Percentiles rank a stretch among this genome's conserved stretches.
Conservation (phyloP, 768 basidiomycete species). For the Hypholoma fasciculare region DNA sequence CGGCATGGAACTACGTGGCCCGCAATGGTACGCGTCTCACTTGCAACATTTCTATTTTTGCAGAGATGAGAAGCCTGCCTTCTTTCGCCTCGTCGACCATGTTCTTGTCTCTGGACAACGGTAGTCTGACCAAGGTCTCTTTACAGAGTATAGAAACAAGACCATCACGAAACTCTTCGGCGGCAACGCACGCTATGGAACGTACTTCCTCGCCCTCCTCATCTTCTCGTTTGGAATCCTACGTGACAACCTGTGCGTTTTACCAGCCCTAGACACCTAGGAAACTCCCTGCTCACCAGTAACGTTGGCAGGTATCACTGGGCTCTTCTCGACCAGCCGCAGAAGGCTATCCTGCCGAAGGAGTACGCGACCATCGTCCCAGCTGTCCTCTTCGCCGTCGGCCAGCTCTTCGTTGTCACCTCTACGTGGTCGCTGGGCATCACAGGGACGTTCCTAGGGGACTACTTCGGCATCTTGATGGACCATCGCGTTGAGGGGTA, state of each 20-base stretch:
- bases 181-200: slow-evolving; percentile 71
- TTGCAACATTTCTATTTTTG: not conserved
- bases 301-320: slow-evolving; percentile 58
- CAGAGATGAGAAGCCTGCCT: not conserved
- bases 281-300: not conserved
- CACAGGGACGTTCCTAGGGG: slow-evolving; percentile 90
- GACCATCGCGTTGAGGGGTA: slow-evolving; percentile 83
- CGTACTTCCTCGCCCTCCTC: slow-evolving; percentile 81
- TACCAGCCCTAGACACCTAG: not conserved
- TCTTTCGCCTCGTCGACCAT: not conserved
- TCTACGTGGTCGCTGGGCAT: slow-evolving; percentile 91
- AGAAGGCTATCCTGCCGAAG: slow-evolving; percentile 59
- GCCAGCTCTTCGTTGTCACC: slow-evolving; percentile 84
- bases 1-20: slow-evolving; percentile 95
- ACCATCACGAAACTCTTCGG: slow-evolving; percentile 84
- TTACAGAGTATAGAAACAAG: slow-evolving; percentile 71
- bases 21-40: slow-evolving; percentile 70
- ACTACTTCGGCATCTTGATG: slow-evolving; percentile 88
- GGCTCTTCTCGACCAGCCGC: slow-evolving; percentile 80
- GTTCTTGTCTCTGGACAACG: not conserved
- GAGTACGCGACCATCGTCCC: slow-evolving; percentile 65
- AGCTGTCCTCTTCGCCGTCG: slow-evolving; percentile 59
- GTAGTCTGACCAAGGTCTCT: not conserved
- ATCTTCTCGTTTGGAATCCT: slow-evolving; percentile 88
- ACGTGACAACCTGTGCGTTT: slow-evolving; percentile 79